phyloP scores from a whole-genome alignment of 495 filamentous ascomycete species.

The Penicillium paxilli region DNA sequence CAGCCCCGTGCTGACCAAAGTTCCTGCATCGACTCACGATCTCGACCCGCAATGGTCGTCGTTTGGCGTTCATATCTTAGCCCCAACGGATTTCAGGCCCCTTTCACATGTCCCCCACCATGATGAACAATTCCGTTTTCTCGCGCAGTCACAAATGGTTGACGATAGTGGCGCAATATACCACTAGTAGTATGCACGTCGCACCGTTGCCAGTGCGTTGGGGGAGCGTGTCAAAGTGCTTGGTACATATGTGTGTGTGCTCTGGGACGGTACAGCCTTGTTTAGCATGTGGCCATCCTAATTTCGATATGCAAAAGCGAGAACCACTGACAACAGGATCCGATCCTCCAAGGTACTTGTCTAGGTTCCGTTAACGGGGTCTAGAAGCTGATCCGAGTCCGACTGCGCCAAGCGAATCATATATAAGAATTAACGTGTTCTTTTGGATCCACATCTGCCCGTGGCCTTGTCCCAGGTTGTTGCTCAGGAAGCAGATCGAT shows the following conservation, averaged over 20 bases:
- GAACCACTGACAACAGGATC: constrained; percentile 7
- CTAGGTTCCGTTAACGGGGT: neutral
- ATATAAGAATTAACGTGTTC: neutral
- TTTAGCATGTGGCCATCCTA: neutral
- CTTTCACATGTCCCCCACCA: constrained; percentile 11
- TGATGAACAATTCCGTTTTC: neutral
- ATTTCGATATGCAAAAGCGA: constrained; percentile 6
- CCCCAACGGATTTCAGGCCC: neutral
- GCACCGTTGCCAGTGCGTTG: neutral
- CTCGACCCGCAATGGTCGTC: neutral
- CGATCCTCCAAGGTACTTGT: neutral
- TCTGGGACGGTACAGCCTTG: neutral
- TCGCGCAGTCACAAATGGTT: neutral
- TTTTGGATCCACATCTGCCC: neutral
- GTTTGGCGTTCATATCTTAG: neutral
- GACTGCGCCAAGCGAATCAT: neutral
- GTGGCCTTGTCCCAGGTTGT: neutral
- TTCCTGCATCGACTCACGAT: constrained; percentile 8
- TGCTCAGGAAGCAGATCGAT: neutral
- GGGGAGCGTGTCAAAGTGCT: too few relatives aligned
- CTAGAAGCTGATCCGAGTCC: neutral
- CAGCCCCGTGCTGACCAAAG: constrained; percentile 1
- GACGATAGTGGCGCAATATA: neutral
- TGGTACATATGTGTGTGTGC: neutral
- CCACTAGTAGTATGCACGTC: too few relatives aligned